A percentile compares a stretch with the other conserved stretches of the same genome.
Conservation (phyloP, 192 early-diverging fungal species). For the Lunasporangiospora selenospora region DNA sequence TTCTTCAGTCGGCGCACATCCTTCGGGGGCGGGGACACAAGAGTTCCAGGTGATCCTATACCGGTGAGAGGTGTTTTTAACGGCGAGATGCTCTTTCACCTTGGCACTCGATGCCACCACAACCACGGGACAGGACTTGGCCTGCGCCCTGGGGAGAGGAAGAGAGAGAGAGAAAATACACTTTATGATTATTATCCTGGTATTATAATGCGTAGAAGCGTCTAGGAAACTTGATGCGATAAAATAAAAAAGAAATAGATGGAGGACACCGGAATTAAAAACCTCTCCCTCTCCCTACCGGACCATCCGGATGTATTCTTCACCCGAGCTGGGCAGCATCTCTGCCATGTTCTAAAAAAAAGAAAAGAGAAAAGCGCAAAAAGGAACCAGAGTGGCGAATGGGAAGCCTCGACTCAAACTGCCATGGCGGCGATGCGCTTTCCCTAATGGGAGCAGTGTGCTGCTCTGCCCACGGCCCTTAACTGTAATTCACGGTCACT, state of each 20-base stretch:
- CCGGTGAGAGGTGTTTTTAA: conserved; percentile 35
- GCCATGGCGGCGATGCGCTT: too few relatives aligned
- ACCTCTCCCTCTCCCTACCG: neutral
- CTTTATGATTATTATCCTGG: too few relatives aligned
- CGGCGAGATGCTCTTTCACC: conserved; percentile 21
- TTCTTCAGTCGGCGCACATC: conserved; percentile 28
- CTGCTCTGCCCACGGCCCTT: too few relatives aligned
- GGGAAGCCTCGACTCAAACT: too few relatives aligned
- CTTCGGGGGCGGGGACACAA: conserved; percentile 35
- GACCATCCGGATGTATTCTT: conserved; percentile 45
- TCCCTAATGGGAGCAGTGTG: too few relatives aligned
- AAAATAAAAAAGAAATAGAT: neutral
- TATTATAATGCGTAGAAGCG: too few relatives aligned
- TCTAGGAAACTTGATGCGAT: too few relatives aligned
- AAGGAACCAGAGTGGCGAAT: too few relatives aligned
- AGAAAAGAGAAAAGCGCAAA: too few relatives aligned
- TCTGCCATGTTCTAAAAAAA: conserved; percentile 15
- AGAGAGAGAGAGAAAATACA: too few relatives aligned
- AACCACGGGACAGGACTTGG: conserved; percentile 25
- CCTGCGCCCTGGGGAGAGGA: conserved; percentile 46
- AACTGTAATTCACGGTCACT: too few relatives aligned
- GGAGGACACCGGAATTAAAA: neutral
- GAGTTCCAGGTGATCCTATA: conserved; percentile 39
- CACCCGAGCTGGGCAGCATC: conserved; percentile 36
- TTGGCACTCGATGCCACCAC: conserved; percentile 6